A percentile compares a stretch with the other conserved stretches of the same genome.
phyloP scores from a whole-genome alignment of 345 rosid genomes.

The Eucalyptus regnans region DNA sequence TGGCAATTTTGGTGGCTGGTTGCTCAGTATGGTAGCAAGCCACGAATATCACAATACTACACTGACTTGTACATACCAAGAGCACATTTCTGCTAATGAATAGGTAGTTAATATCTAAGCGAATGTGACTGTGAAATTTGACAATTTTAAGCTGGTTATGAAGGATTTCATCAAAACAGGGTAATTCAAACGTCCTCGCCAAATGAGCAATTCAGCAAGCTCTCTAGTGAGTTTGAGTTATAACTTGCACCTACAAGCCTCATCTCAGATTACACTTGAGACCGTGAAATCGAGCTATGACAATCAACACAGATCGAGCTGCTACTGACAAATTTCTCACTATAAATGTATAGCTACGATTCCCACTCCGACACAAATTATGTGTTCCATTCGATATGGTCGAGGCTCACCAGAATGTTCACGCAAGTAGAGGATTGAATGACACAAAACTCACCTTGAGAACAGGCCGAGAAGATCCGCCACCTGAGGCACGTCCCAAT shows the following conservation, averaged over 20 bases:
- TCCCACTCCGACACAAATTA: too few species aligned
- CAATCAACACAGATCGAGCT: too few species aligned
- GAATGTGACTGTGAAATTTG: rapidly evolving
- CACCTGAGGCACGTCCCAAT: slow-evolving; percentile 12
- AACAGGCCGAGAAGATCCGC: slow-evolving; percentile 1
- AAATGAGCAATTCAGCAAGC: background rate
- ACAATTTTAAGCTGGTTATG: background rate
- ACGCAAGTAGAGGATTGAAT: background rate
- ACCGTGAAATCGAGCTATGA: too few species aligned
- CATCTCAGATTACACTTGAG: too few species aligned
- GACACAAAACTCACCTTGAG: background rate
- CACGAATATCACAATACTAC: rapidly evolving
- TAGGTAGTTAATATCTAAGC: background rate
- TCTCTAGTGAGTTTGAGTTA: background rate
- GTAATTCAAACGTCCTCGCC: background rate
- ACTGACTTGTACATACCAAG: rapidly evolving
- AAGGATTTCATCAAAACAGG: background rate
- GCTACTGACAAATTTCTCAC: too few species aligned
- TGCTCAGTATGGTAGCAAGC: background rate
- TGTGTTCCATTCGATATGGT: background rate
- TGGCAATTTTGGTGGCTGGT: background rate
- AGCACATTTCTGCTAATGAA: too few species aligned
- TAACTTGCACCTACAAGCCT: background rate
- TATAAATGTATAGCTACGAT: too few species aligned
- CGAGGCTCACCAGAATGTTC: background rate